Evolutionary conservation across 495 filamentous ascomycete genomes (phyloP).

Genomic region (Wilcoxina mikolae): DNA sequence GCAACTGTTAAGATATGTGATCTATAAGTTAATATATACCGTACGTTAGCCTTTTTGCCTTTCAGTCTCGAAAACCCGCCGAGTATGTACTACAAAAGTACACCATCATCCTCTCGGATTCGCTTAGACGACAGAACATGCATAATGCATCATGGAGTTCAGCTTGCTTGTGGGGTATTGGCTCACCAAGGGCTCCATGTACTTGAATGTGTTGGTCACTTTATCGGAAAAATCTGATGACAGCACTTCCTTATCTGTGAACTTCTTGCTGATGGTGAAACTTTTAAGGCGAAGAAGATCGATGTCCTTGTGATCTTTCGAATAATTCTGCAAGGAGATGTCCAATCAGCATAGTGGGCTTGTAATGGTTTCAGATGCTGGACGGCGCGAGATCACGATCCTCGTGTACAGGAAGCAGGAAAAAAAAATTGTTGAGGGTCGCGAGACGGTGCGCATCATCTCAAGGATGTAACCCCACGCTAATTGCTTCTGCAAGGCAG

Average conservation of each 20-base stretch:
- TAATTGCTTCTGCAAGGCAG: neutral
- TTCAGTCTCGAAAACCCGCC: no score
- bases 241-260: slow-evolving; percentile 33
- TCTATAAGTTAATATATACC: slow-evolving; percentile 28
- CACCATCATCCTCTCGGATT: no score
- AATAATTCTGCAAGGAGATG: slow-evolving; percentile 11
- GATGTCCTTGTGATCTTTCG: slow-evolving; percentile 21
- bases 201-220: slow-evolving; percentile 35
- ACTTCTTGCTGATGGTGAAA: slow-evolving; percentile 22
- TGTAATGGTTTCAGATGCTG: no score
- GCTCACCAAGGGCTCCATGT: slow-evolving; percentile 46
- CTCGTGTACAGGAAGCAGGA: neutral
- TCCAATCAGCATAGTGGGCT: no score
- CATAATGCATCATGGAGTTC: no score
- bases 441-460: neutral
- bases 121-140: no score
- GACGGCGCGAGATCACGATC: neutral
- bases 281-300: slow-evolving; percentile 22
- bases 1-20: slow-evolving; percentile 45
- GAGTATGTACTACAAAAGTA: no score
- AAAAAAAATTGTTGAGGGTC: neutral
- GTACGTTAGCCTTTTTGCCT: neutral
- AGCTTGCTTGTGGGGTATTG: neutral
- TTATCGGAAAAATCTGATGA: slow-evolving; percentile 34
- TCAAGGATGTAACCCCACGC: neutral